A percentile compares a stretch with the other conserved stretches of the same genome.
Conservation (phyloP, 352 stramenopile genomes). For the Blastocystis sp. region DNA sequence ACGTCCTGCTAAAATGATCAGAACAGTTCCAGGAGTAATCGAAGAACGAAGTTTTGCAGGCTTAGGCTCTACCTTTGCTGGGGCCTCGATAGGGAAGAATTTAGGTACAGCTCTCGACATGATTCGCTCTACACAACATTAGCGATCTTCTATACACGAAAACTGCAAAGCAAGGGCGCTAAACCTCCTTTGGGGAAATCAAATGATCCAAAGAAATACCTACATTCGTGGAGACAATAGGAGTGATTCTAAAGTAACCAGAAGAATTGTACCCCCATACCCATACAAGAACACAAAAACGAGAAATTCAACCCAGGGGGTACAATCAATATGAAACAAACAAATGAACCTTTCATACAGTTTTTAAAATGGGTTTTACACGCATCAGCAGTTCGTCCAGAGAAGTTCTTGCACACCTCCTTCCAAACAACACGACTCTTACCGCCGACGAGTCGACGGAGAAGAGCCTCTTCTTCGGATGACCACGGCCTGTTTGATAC, state of each 20-base stretch:
- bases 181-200: neutral
- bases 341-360: neutral
- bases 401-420: neutral
- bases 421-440: neutral
- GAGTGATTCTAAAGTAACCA: slow-evolving; percentile 33
- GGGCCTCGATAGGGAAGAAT: slow-evolving; percentile 54
- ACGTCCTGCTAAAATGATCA: slow-evolving; percentile 90
- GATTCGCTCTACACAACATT: slow-evolving; percentile 40
- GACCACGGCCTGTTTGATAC: neutral
- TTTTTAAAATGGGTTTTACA: slow-evolving; percentile 32
- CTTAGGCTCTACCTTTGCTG: slow-evolving; percentile 68
- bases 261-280: slow-evolving; percentile 8
- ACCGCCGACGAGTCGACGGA: neutral
- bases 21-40: slow-evolving; percentile 90
- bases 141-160: neutral
- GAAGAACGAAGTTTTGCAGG: slow-evolving; percentile 85
- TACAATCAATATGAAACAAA: neutral
- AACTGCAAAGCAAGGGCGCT: no score
- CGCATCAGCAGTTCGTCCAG: slow-evolving; percentile 22
- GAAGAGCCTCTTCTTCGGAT: slow-evolving; percentile 6
- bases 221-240: slow-evolving; percentile 61
- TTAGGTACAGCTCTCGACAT: slow-evolving; percentile 60
- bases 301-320: neutral
- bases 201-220: neutral
- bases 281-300: neutral